Evolutionary conservation across 225 moss, liverwort and hornwort genomes (phyloP), one percentile per base, ranked within the genome.

Genomic region (Straminergon stramineum): DNA sequence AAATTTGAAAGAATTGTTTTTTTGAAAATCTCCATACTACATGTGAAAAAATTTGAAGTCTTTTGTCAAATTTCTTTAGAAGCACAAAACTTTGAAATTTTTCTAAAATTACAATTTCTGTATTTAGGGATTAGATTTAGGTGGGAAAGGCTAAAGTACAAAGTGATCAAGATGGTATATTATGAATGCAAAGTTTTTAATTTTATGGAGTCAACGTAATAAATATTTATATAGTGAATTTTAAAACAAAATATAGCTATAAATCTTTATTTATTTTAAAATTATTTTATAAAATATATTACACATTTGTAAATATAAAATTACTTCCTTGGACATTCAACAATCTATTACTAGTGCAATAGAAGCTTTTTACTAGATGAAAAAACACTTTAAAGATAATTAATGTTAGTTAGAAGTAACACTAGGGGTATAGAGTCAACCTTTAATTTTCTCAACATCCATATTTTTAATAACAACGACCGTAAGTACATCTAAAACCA

Each of bases 81-180:
- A 77, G 9, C 3, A 23, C 15, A 77, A 35, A 37, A 14, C 6
- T 78, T 55, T 37, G 6, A 78, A 55, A 35, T 55, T 22, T 19
- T 16, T 45, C 15, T 6, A 17, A 45, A 28, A 45, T 17, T 28
- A 28, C 0, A 28, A 17, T 74, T 10, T 74, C 2, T 17, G 32
- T 32, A 20, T 75, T 32, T 32, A 51, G 0, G 2, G 0, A 0
- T 31, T 7, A 32, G 1, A 32, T 32, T 75, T 20, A 13, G 8
- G 0, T 32, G 20, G 2, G 5, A 12, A 51, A 32, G 11, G 12
- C 12, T 51, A 52, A 30, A 20, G 7, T 32, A 52, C 8, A 19
- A 52, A 76, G 5, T 52, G 0, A 51, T 32, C 7, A 51, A 51
- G 2, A 32, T 17, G 2, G 3, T 51, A 13, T 51, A 32, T 12